Evolutionary conservation across 2,329 filamentous ascomycete genomes (phyloP).

Genomic region (Ophiocordyceps sinensis): DNA sequence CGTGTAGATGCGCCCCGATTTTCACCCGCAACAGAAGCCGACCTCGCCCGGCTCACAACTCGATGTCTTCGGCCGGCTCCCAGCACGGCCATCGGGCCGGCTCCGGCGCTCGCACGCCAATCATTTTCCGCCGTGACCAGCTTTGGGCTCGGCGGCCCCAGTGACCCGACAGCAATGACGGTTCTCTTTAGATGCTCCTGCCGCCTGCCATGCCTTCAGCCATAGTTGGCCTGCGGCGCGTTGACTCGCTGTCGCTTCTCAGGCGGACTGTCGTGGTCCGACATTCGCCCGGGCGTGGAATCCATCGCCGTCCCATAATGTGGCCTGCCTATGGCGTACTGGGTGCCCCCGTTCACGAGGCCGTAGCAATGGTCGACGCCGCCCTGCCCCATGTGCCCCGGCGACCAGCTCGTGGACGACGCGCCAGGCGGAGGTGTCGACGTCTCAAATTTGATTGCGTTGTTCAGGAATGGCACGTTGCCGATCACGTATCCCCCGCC

Average conservation of each 20-base stretch:
- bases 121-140: neutral
- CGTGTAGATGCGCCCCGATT: neutral
- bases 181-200: neutral
- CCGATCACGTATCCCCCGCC: constrained; percentile 17
- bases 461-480: constrained; percentile 19
- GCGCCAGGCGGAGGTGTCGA: constrained; percentile 38
- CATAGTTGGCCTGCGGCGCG: constrained; percentile 25
- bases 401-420: constrained; percentile 34
- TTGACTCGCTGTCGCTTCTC: constrained; percentile 41
- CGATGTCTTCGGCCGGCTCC: too few species aligned
- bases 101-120: too few species aligned
- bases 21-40: too few species aligned
- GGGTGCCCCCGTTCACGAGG: constrained; percentile 25
- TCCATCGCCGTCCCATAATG: constrained; percentile 12
- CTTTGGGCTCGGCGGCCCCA: neutral
- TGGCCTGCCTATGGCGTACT: constrained; percentile 20
- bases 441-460: constrained; percentile 34
- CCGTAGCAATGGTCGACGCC: constrained; percentile 32
- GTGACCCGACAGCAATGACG: neutral
- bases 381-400: constrained; percentile 33
- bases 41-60: too few species aligned
- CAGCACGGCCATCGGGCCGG: too few species aligned
- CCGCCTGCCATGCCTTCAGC: constrained; percentile 8
- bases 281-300: constrained; percentile 16
- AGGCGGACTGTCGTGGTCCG: constrained; percentile 26